Evolutionary conservation across 805 yeast species (phyloP).

Genomic region (Lipomyces orientalis): DNA sequence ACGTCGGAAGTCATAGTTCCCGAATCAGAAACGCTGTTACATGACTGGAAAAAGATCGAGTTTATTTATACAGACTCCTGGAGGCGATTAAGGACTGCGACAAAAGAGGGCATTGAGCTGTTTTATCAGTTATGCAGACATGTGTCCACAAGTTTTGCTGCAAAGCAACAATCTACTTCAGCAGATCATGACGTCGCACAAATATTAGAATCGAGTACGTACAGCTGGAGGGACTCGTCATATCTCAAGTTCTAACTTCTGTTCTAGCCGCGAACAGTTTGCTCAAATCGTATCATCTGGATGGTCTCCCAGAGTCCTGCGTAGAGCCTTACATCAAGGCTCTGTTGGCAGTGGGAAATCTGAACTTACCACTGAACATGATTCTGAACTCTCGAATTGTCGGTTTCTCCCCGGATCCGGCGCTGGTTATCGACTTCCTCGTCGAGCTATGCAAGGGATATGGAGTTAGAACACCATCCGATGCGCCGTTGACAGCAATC

Average conservation of each 20-base stretch:
- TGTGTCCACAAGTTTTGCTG: neutral
- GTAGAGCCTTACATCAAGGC: conserved; percentile 17
- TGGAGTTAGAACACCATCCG: neutral
- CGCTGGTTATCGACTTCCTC: neutral
- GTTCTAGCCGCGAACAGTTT: neutral
- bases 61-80: neutral
- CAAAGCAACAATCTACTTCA: neutral
- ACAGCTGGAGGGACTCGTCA: neutral
- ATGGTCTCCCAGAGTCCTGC: conserved; percentile 23
- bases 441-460: neutral
- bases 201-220: neutral
- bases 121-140: neutral
- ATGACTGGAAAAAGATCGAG: neutral
- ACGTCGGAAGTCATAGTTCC: neutral
- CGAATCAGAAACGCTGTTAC: neutral
- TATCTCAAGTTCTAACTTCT: neutral
- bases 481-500: neutral
- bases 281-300: conserved; percentile 5
- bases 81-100: neutral
- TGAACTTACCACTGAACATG: conserved; percentile 11
- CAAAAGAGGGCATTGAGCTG: conserved; percentile 5
- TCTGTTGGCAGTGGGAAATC: neutral
- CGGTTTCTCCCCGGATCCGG: conserved; percentile 10
- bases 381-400: conserved; percentile 13
- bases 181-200: neutral